Evolutionary conservation across 805 yeast genomes (phyloP).

Genomic region (Tetrapisispora fleetii): DNA sequence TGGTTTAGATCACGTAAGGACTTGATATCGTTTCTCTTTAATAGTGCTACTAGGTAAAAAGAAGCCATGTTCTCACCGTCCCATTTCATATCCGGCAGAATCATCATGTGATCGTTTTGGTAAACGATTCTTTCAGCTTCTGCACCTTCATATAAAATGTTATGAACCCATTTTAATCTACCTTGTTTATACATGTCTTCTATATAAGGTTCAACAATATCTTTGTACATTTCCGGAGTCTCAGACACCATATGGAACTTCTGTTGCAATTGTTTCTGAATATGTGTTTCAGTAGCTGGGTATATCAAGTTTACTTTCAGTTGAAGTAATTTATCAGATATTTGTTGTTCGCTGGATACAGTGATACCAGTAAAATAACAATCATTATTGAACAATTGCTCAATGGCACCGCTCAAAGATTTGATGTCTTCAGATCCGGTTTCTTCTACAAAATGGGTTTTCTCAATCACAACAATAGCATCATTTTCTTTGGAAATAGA

Average conservation of each 20-base stretch:
- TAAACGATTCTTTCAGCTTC: constrained; percentile 73
- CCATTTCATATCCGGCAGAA: constrained; percentile 97
- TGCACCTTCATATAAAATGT: constrained; percentile 70
- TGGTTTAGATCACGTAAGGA: constrained; percentile 66
- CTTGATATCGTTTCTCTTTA: constrained; percentile 55
- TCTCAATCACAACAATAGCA: constrained; percentile 68
- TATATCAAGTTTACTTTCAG: constrained; percentile 62
- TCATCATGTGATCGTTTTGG: constrained; percentile 54
- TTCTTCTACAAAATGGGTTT: constrained; percentile 43
- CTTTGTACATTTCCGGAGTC: constrained; percentile 65
- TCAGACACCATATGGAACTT: constrained; percentile 56
- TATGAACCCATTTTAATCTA: constrained; percentile 82
- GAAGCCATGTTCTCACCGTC: constrained; percentile 62
- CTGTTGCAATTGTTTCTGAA: constrained; percentile 62
- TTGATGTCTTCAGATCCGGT: not conserved
- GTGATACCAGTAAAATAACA: constrained; percentile 3
- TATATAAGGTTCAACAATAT: constrained; percentile 65
- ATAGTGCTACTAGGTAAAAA: constrained; percentile 70
- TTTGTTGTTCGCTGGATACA: not conserved
- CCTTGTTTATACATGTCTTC: constrained; percentile 60
- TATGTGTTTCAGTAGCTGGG: constrained; percentile 85
- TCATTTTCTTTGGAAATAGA: constrained; percentile 39
- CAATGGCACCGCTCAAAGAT: constrained; percentile 23
- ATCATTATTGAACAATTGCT: constrained; percentile 4
- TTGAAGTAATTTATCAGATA: not conserved